Evolutionary conservation across 2,329 filamentous ascomycete genomes (phyloP).

Genomic region (Alternaria longipes): DNA sequence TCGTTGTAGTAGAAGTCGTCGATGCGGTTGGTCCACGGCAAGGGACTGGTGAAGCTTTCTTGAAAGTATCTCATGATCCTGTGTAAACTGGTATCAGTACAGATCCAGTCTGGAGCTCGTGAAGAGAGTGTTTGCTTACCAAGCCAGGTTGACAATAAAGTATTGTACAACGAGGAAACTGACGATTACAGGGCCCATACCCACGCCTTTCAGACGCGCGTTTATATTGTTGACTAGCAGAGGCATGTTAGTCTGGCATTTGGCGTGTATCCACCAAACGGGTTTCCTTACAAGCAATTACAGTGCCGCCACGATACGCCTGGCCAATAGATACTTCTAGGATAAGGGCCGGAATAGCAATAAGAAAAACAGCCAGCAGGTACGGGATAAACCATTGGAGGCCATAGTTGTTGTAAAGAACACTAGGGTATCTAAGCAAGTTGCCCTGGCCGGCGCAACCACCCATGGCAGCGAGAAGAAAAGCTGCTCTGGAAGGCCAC

Average conservation of each 20-base stretch:
- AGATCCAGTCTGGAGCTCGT: not conserved
- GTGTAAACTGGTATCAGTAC: not conserved
- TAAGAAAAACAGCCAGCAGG: slow-evolving; percentile 62
- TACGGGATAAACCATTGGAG: slow-evolving; percentile 70
- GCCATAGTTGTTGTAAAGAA: slow-evolving; percentile 68
- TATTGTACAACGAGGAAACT: slow-evolving; percentile 64
- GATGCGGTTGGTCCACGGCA: slow-evolving; percentile 63
- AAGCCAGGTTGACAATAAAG: slow-evolving; percentile 65
- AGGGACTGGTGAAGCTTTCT: slow-evolving; percentile 63
- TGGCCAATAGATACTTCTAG: slow-evolving; percentile 64
- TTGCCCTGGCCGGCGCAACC: slow-evolving; percentile 68
- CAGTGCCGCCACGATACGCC: slow-evolving; percentile 65
- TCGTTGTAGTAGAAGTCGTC: slow-evolving; percentile 63
- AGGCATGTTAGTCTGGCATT: not conserved
- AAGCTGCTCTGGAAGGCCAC: slow-evolving; percentile 65
- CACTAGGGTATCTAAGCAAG: slow-evolving; percentile 65
- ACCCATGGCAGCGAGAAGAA: slow-evolving; percentile 67
- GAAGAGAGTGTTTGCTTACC: slow-evolving; percentile 26
- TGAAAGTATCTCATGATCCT: slow-evolving; percentile 68
- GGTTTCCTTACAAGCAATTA: slow-evolving; percentile 56
- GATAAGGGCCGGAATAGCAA: slow-evolving; percentile 65
- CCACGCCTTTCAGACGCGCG: slow-evolving; percentile 63
- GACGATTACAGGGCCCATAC: slow-evolving; percentile 62
- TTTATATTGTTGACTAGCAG: slow-evolving; percentile 57
- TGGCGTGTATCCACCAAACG: not conserved